Evolutionary conservation across 805 yeast species (phyloP), one percentile per base, ranked within the genome.

Genomic region (Deakozyma indianensis): DNA sequence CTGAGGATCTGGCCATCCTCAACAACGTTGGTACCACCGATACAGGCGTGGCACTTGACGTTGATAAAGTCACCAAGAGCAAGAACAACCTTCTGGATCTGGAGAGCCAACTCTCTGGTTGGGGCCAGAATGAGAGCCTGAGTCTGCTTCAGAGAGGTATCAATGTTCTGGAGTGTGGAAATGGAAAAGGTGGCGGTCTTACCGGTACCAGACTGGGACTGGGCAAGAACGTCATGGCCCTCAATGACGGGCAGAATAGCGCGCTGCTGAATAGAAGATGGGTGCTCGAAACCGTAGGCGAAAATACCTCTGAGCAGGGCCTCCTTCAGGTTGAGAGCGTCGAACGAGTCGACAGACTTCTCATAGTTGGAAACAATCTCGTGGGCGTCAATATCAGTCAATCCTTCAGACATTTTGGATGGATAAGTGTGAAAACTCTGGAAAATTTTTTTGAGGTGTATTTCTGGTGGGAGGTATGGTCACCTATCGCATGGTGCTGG

Each of bases 111-210:
- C 66, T 92, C 98, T 71, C 98, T 78, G 35, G 98, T 92, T 43
- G 98, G 98, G 16, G 96, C 86, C 51, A 92, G 67, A 43, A 92
- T 81, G 51, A 92, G 70, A 38, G 95, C 96, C 68, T 92, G 97
- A 50, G 86, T 74, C 51, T 83, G 83, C 59, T 78, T 74, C 51
- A 75, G 67, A 51, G 72, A 75, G 47, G 80, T 70, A 56, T 90
- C 95, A 46, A 92, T 75, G 51, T 77, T 83, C 67, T 92, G 94
- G 53, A 92, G 70, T 73, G 87, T 83, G 22, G 95, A 90, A 54
- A 92, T 90, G 52, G 96, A 75, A 73, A 92, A 92, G 42, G 98
- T 92, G 53, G 97, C 98, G 23, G 98, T 92, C 71, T 92, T 92
- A 68, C 98, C 98, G 43, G 98, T 92, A 68, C 98, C 98, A 29